Base-by-base conservation (phyloP, 1,284 basidiomycete genomes). In the Ceratobasidium sp. region DNA sequence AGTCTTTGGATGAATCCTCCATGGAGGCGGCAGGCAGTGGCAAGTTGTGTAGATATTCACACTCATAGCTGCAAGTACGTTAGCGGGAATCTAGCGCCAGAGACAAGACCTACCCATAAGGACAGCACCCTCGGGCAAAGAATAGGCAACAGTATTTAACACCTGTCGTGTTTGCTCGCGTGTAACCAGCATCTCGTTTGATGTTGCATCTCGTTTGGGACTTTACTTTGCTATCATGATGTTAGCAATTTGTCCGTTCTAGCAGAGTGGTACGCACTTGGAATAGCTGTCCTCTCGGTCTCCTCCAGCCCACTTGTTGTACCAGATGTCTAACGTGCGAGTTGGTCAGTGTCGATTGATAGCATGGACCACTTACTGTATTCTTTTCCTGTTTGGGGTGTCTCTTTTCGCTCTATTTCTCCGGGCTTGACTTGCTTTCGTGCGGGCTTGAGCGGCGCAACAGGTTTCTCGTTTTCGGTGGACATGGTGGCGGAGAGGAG, bases 231-330 rank as follows among this genome's bases (percentile, higher is more conserved):
- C 94, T 96, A 77, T n/a, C n/a, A 55, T 1, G 21, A 43, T 57
- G 34, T 64, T 48, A 45, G 46, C 43, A 55, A 28, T n/a, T n/a
- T n/a, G n/a, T n/a, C 4, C 18, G 36, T 10, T 43, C 41, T 32
- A 59, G 45, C 3, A 21, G 23, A 10, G 3, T 23, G 52, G 26
- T 26, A 85, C 90, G 73, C 77, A 94, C 92, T 93, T 94, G 53
- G 94, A 96, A 78, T 96, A 93, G 74, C 89, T 92, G 79, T 97
- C 96, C 81, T 97, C 96, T 62, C 93, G 87, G 79, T 97, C 95
- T 72, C 95, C 95, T 75, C 96, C 92, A 43, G 96, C 95, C 94
- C 96, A 98, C 83, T 98, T 98, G 82, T 98, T 97, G 82, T 98
- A 98, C 97, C 97, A 98, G 73, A 97, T 93, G 81, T 98, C 96